Conservation (phyloP, 352 stramenopile species). For the Pseudoperonospora humuli region DNA sequence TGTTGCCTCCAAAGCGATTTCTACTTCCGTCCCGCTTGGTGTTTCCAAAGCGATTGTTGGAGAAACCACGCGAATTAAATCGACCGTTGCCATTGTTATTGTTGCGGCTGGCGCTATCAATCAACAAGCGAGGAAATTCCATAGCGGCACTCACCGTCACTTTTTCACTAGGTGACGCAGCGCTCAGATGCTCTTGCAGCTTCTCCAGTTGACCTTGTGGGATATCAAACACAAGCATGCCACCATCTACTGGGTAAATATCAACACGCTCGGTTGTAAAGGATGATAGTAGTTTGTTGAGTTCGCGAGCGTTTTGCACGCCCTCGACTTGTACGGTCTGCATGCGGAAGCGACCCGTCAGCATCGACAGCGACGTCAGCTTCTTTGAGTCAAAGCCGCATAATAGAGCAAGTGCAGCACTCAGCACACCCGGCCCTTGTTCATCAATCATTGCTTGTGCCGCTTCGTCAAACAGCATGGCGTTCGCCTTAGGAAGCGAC, state of each 20-base stretch:
- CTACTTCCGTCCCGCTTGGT: constrained; percentile 9
- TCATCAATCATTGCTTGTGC: constrained; percentile 47
- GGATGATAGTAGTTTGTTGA: constrained; percentile 33
- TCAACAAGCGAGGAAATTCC: constrained; percentile 51
- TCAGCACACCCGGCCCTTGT: constrained; percentile 47
- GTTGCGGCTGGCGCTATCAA: constrained; percentile 24
- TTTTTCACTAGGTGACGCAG: constrained; percentile 17
- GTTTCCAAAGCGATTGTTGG: constrained; percentile 22
- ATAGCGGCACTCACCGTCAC: constrained; percentile 36
- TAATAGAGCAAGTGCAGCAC: constrained; percentile 58
- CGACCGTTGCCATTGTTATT: constrained; percentile 20
- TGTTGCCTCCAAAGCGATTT: constrained; percentile 9
- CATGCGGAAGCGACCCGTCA: constrained; percentile 54
- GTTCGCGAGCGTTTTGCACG: constrained; percentile 34
- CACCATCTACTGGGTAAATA: constrained; percentile 44
- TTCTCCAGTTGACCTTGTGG: constrained; percentile 37
- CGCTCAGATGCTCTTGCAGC: constrained; percentile 38
- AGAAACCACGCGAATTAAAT: constrained; percentile 29
- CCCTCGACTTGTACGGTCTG: constrained; percentile 63
- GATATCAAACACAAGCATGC: constrained; percentile 67
- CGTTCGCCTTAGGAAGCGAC: constrained; percentile 35
- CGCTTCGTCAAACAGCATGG: constrained; percentile 50
- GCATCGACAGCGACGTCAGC: constrained; percentile 61
- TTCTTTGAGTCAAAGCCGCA: constrained; percentile 73
- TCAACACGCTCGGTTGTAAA: constrained; percentile 43